Evolutionary conservation across 2,329 filamentous ascomycete species (phyloP), one percentile per base, ranked within the genome.

Genomic region (Didymella pomorum): DNA sequence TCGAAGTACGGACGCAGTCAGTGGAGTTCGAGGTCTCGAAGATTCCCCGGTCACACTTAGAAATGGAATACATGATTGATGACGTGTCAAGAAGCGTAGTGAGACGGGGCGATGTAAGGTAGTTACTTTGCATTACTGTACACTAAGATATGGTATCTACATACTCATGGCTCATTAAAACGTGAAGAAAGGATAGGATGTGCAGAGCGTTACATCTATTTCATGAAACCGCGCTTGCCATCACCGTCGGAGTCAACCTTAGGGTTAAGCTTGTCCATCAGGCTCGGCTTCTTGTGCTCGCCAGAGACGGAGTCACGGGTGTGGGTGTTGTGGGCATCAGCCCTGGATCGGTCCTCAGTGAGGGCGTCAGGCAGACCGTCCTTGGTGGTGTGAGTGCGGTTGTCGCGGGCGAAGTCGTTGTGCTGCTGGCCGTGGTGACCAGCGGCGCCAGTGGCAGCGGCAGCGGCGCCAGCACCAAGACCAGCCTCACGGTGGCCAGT

Each of bases 231-330:
- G 26, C 76, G 73, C 78, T 86, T 84, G 57, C 85, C 84, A 72
- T 87, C 84, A 37, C 81, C 76, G 62, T 85, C 78, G 26, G 83
- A 61, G 66, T 87, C 84, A 39, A 76, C 62, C 56, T 67, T 60
- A 2, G 85, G 84, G 74, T 87, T 86, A 35, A 87, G 58, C 69
- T 81, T 83, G 56, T 86, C 79, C 73, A 83, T 70, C 59, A 87
- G 61, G 16, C 77, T 75, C 1, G 83, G 78, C 75, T 85, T 85
- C 33, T 51, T 57, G 31, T 58, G 47, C 39, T 58, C 50, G n/a
- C 50, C 33, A 12, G 46, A 46, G 50, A 50, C 20, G 7, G 56
- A 58, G 33, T 41, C 45, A 16, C 41, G 56, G 14, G 47, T 58
- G 20, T 58, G 55, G 31, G 60, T 60, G 45, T 55, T 67, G 52